These are phyloP conservation scores for Pterocarpus macrocarpus DNA, from an alignment of 306 rosid genomes.

Conservation along the genomic window DNA sequence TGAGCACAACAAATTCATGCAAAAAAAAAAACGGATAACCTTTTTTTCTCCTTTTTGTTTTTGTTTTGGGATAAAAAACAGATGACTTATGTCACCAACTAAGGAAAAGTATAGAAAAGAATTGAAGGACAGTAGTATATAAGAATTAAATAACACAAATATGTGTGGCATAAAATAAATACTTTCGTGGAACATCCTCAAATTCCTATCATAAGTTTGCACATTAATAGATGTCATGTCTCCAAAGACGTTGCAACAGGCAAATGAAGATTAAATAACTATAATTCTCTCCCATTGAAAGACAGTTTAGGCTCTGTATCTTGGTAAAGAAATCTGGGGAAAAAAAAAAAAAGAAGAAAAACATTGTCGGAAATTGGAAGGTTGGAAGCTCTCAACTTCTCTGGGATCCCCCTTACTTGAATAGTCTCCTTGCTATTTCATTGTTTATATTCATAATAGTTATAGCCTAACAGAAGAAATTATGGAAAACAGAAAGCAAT, in stretches of 20 bases:
- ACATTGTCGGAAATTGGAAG: neutral
- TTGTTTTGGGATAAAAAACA: no score
- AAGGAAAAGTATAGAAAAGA: neutral
- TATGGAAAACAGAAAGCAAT: neutral
- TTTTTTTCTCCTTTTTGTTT: neutral
- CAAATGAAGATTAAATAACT: constrained; percentile 5
- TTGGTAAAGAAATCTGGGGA: neutral
- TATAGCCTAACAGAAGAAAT: constrained; percentile 7
- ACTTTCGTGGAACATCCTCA: neutral
- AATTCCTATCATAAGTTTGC: constrained; percentile 17
- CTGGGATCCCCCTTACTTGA: neutral
- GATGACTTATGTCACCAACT: constrained; percentile 1
- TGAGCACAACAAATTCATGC: neutral
- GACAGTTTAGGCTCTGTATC: constrained; percentile 5
- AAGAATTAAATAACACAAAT: constrained; percentile 20
- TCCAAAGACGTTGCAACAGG: constrained; percentile 4
- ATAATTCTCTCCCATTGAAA: neutral
- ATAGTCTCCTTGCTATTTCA: neutral
- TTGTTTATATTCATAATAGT: neutral
- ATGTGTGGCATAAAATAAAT: neutral
- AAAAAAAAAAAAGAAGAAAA: neutral
- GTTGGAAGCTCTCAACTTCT: neutral
- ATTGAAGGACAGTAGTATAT: neutral
- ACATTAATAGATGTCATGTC: neutral
- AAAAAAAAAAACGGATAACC: neutral